phyloP scores from a whole-genome alignment of 2,329 filamentous ascomycete species.

The Aspergillus eucalypticola region DNA sequence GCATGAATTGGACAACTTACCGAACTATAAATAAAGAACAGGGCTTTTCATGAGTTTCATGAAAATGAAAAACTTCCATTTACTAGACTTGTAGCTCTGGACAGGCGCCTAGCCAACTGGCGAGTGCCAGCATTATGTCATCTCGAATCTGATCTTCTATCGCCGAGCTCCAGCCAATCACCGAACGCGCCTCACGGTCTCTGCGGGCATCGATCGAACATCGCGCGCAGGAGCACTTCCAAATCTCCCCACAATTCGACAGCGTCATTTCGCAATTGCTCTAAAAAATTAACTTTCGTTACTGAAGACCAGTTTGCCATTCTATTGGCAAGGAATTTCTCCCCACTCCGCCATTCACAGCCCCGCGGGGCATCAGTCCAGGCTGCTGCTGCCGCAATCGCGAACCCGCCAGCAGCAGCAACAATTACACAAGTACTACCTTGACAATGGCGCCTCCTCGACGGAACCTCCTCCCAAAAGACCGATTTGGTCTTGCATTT shows the following conservation, averaged over 20 bases:
- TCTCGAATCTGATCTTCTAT: background rate
- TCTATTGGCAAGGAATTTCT: background rate
- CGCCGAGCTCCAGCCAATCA: constrained; percentile 2
- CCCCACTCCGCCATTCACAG: constrained; percentile 13
- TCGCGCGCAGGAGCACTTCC: background rate
- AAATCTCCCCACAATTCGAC: background rate
- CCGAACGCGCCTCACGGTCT: background rate
- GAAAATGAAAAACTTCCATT: too few species aligned
- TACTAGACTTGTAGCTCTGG: too few species aligned
- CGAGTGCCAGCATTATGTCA: background rate
- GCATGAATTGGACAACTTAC: too few species aligned
- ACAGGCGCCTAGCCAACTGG: background rate
- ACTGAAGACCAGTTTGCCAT: background rate
- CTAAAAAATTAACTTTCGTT: background rate
- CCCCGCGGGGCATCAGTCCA: constrained; percentile 26
- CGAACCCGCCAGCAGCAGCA: constrained; percentile 18
- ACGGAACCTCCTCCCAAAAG: constrained; percentile 56
- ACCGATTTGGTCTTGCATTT: constrained; percentile 69
- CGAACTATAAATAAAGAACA: too few species aligned
- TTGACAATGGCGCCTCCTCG: constrained; percentile 43
- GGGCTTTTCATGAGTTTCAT: too few species aligned
- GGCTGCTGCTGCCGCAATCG: constrained; percentile 16
- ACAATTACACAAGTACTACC: constrained; percentile 6
- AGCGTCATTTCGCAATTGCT: background rate
- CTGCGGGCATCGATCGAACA: background rate